Evolutionary conservation across 768 basidiomycete species (phyloP).

Genomic region (Xerocomellus chrysenteron): DNA sequence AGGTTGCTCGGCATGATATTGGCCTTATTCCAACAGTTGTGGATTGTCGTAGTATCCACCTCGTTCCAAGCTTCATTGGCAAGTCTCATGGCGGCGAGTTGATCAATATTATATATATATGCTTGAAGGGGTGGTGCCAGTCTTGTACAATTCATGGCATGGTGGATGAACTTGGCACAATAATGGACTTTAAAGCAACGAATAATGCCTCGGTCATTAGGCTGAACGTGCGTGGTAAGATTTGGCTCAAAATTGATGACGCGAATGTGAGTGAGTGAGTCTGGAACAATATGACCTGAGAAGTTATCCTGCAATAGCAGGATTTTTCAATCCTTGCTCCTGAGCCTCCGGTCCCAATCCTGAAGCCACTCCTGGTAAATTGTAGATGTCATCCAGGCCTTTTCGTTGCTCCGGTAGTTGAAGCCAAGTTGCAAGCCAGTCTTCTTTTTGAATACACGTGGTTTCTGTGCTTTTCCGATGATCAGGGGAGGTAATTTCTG

Average conservation of each 20-base stretch:
- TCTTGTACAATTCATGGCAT: not conserved
- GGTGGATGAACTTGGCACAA: not conserved
- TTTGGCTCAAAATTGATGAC: not conserved
- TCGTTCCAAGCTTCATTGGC: no score
- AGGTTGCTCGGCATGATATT: no score
- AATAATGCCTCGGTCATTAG: not conserved
- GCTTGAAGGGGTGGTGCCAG: not conserved
- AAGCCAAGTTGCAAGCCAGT: constrained; percentile 4
- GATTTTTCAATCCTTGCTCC: no score
- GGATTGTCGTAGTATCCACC: no score
- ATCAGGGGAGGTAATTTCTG: not conserved
- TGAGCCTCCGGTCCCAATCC: no score
- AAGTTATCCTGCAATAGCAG: no score
- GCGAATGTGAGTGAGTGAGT: not conserved
- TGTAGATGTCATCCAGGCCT: constrained; percentile 3
- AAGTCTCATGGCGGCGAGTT: not conserved
- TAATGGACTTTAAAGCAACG: not conserved
- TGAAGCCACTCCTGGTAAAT: not conserved
- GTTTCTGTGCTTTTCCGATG: constrained; percentile 7
- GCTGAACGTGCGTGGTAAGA: not conserved
- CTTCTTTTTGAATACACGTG: not conserved
- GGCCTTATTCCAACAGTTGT: no score
- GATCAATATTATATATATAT: not conserved
- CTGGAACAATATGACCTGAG: no score
- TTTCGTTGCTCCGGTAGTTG: not conserved